Conservation (phyloP, 345 rosid species). For the Melaleuca alternifolia region DNA sequence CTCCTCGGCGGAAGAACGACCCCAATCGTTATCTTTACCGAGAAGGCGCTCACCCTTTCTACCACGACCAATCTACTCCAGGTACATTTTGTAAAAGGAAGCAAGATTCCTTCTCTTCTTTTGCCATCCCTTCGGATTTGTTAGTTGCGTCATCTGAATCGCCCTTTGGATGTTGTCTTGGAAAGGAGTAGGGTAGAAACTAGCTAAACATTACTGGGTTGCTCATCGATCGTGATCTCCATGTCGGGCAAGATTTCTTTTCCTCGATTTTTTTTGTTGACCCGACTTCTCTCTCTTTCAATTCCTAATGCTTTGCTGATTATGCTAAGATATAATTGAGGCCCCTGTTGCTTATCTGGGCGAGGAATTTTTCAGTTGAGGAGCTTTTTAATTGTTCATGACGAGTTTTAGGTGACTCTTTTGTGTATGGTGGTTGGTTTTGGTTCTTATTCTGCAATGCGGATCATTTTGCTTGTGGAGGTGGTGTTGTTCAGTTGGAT, state of each 20-base stretch:
- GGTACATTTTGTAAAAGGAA: background rate
- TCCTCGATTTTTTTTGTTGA: background rate
- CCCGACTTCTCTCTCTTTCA: background rate
- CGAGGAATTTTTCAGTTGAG: background rate
- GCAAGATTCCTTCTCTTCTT: background rate
- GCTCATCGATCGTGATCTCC: background rate
- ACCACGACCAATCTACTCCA: constrained; percentile 2
- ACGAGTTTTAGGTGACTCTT: background rate
- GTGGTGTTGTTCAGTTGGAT: background rate
- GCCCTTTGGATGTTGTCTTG: background rate
- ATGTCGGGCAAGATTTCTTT: background rate
- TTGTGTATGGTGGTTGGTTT: background rate
- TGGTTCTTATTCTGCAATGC: background rate
- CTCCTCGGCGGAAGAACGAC: background rate
- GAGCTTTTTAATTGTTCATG: background rate
- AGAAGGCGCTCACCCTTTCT: background rate
- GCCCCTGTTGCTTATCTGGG: background rate
- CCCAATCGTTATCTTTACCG: constrained; percentile 3
- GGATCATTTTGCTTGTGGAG: background rate
- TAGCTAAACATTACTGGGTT: background rate
- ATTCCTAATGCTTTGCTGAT: background rate
- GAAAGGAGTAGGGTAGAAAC: background rate
- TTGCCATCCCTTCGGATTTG: too few relatives aligned
- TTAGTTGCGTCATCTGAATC: background rate
- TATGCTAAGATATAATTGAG: background rate